Evolutionary conservation across 176 grass and related monocot species (phyloP).

Genomic region (Poa pratensis): DNA sequence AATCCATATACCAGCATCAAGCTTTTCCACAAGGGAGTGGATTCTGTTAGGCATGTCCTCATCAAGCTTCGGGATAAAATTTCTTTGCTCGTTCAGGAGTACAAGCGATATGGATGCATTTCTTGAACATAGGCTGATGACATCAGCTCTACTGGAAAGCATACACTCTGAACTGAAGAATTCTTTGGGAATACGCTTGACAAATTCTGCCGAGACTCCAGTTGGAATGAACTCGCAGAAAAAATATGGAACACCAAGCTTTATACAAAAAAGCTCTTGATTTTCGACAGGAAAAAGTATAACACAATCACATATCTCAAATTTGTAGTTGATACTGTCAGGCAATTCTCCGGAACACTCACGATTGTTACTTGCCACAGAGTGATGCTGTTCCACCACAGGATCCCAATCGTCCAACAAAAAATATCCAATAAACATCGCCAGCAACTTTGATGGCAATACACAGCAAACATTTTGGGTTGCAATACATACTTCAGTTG

Average conservation of each 20-base stretch:
- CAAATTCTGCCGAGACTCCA: constrained; percentile 60
- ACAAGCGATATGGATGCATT: constrained; percentile 78
- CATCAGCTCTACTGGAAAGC: constrained; percentile 53
- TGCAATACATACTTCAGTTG: constrained; percentile 68
- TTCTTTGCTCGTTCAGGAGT: constrained; percentile 45
- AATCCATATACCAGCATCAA: constrained; percentile 86
- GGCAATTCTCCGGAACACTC: constrained; percentile 33
- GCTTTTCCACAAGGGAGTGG: constrained; percentile 65
- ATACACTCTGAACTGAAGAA: constrained; percentile 67
- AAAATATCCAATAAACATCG: constrained; percentile 89
- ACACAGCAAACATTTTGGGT: constrained; percentile 89
- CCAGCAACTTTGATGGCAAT: constrained; percentile 74
- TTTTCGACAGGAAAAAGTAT: constrained; percentile 82
- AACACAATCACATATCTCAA: constrained; percentile 80
- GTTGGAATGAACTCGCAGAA: constrained; percentile 69
- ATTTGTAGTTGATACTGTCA: constrained; percentile 65
- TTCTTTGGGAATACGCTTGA: constrained; percentile 62
- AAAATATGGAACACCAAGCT: constrained; percentile 68
- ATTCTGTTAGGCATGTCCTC: constrained; percentile 61
- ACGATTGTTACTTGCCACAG: constrained; percentile 47
- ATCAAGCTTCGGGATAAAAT: constrained; percentile 59
- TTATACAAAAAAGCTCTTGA: constrained; percentile 60
- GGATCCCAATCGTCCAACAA: constrained; percentile 85
- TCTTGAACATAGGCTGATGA: constrained; percentile 68
- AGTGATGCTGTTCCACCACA: constrained; percentile 52